These are phyloP conservation scores for Straminergon stramineum DNA, from an alignment of 225 moss, liverwort and hornwort species.

Conservation along the genomic window DNA sequence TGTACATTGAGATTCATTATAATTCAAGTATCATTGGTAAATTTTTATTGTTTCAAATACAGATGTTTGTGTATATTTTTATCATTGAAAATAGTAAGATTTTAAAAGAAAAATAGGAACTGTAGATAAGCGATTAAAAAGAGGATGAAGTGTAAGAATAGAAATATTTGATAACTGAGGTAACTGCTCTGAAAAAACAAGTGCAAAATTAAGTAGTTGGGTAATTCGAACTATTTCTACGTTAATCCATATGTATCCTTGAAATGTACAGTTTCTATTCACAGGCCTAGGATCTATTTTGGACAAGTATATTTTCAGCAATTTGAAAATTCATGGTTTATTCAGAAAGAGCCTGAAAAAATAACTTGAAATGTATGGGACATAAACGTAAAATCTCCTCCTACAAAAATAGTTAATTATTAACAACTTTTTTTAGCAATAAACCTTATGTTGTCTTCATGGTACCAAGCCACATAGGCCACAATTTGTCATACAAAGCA, in stretches of 20 bases:
- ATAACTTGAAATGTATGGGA: too few relatives aligned
- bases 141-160: not conserved
- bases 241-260: not conserved
- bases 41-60: not conserved
- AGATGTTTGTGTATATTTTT: too few relatives aligned
- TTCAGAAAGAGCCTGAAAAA: not conserved
- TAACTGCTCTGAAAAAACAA: too few relatives aligned
- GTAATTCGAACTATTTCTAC: too few relatives aligned
- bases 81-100: too few relatives aligned
- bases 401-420: too few relatives aligned
- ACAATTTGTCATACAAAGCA: not conserved
- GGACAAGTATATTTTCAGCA: not conserved
- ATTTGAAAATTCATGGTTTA: not conserved
- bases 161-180: not conserved
- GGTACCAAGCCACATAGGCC: not conserved
- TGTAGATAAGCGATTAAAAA: not conserved
- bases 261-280: not conserved
- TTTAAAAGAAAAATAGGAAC: not conserved
- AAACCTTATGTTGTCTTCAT: fast-evolving
- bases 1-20: not conserved
- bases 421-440: too few relatives aligned
- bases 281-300: not conserved
- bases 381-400: too few relatives aligned
- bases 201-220: too few relatives aligned
- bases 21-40: not conserved